Evolutionary conservation across 495 filamentous ascomycete genomes (phyloP), one percentile per base, ranked within the genome.

Genomic region (Daldinia childiae): DNA sequence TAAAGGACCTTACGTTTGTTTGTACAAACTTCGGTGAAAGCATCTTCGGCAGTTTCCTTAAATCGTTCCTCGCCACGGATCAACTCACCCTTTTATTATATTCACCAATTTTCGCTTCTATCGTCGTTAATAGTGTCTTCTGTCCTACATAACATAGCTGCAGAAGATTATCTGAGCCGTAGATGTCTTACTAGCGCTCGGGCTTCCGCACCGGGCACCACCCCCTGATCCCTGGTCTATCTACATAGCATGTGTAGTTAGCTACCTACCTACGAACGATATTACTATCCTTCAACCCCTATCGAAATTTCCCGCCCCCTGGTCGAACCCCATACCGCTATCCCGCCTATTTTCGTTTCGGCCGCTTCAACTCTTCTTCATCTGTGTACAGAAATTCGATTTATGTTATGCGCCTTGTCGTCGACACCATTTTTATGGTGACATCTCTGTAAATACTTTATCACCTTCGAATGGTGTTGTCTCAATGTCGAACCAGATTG

Each of bases 401-500:
- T 66, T 32, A 51, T 62, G 57, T 50, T 67, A 30, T 69, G 62
- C 48, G 61, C 61, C 52, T 66, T 38, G 57, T 29, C 30, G 39
- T 58, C 57, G 9, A 58, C 41, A 59, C n/a, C 21, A 66, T 26
- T 26, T 56, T 52, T 27, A 34, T 57, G 60, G 45, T n/a, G 54
- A 48, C 9, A 50, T 12, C 30, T 26, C 56, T 24, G 54, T 64
- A 68, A 59, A 11, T 45, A n/a, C 32, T 19, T 51, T 58, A 56
- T 27, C 58, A n/a, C 50, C 50, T 30, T 58, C 55, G 66, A 50
- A 72, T 72, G 56, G 68, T 76, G 65, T 48, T 67, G 65, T 63
- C 68, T 67, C 76, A 71, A 77, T 77, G 76, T 72, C 76, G 71
- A 70, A 54, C 68, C 71, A 55, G 62, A 60, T 27, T 73, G 64